Evolutionary conservation across 2,329 filamentous ascomycete genomes (phyloP), one percentile per base, ranked within the genome.

Genomic region (Periconia macrospinosa): DNA sequence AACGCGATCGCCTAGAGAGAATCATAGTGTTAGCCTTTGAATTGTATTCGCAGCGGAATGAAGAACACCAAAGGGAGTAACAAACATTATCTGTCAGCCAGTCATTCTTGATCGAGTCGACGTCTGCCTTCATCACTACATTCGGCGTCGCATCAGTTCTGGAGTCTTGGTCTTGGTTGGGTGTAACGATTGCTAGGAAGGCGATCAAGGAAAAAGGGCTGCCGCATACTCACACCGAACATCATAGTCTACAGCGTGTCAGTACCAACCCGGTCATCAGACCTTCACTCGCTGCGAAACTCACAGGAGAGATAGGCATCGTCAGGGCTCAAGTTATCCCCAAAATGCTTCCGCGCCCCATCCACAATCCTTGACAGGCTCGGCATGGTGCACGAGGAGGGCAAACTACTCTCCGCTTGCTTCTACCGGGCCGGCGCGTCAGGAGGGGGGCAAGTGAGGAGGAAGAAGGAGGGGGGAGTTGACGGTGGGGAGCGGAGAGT

Each of bases 51-150:
- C 3, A 8, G 1, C 30, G 20, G 18, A 6, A 17, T 35, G 18
- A 40, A n/a, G n/a, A 43, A 30, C 17, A 40, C 30, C 18, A 18
- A 17, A 30, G 15, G 15, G 23, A 33, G 19, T 27, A n/a, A 30
- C 58, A 45, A 80, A 92, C 90, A 78, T 96, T 97, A 74, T 99
- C 94, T 42, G 93, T 97, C 49, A 99, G 81, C 94, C 94, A 99
- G 80, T 97, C 94, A 75, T 90, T 82, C 76, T 90, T 91, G 54
- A 99, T 84, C 15, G 89, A 88, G 72, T 92, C 89, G 62, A 97
- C 85, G 75, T 99, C 94, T 71, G 94, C 91, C 71, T 87, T 85
- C 47, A 90, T 96, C 63, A 97, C 91, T 92, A 69, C 59, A 18
- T 63, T 55, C 52, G 64, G 67, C 64, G 51, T 66, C 53, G 59